phyloP scores from a whole-genome alignment of 2,329 filamentous ascomycete species.

The Coleophoma crateriformis region DNA sequence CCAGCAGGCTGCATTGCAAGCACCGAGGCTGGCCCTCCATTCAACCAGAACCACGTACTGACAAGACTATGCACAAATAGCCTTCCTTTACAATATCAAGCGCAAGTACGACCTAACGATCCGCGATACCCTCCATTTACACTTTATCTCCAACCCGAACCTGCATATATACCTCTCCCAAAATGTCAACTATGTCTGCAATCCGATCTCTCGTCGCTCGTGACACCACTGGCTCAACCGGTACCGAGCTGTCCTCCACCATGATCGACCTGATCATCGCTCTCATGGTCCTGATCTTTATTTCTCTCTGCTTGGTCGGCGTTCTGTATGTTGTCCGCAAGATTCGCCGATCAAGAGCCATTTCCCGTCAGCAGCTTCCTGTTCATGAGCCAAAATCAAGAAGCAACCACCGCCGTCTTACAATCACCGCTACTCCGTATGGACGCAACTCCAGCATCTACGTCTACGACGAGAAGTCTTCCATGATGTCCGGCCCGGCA shows the following conservation, averaged over 20 bases:
- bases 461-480: conserved; percentile 74
- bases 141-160: background rate
- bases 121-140: too few relatives aligned
- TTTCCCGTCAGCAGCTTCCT: conserved; percentile 53
- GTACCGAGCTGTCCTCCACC: conserved; percentile 42
- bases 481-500: conserved; percentile 69
- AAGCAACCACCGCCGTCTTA: conserved; percentile 46
- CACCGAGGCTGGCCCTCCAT: too few relatives aligned
- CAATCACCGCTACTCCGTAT: conserved; percentile 42
- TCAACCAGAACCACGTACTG: too few relatives aligned
- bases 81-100: too few relatives aligned
- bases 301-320: conserved; percentile 63
- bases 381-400: conserved; percentile 45
- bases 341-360: conserved; percentile 43
- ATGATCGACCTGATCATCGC: conserved; percentile 75
- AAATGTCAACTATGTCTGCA: conserved; percentile 17
- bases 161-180: background rate
- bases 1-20: too few relatives aligned
- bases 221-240: conserved; percentile 31
- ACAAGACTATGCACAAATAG: too few relatives aligned
- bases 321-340: conserved; percentile 69
- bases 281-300: conserved; percentile 71
- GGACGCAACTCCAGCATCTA: conserved; percentile 63
- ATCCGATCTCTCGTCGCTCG: conserved; percentile 39
- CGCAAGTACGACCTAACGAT: too few relatives aligned